Evolutionary conservation across 139 green algal species (phyloP), one percentile per base, ranked within the genome.

Genomic region (Micromonas commoda): DNA sequence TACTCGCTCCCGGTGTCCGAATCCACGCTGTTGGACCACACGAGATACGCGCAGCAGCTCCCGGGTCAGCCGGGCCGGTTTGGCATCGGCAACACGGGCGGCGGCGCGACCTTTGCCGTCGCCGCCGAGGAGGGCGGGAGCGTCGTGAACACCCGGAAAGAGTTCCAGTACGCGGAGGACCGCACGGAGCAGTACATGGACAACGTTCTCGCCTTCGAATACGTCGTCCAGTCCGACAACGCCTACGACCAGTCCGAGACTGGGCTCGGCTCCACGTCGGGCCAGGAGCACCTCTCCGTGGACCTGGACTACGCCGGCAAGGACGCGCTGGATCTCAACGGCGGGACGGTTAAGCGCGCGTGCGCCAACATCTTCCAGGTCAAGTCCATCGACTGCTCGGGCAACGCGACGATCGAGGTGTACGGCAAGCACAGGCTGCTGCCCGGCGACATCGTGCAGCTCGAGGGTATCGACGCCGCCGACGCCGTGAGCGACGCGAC

Each of bases 111-210:
- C 20, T 63, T 63, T 21, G 52, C 52, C 19, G 19, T 63, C 21
- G 20, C 20, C 52, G 52, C 52, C 21, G 52, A 63, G 24, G 37
- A 63, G 20, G 69, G 69, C 69, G 69, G 69, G 6, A 28, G 24
- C n/a, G n/a, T 64, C 34, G 13, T 23, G 19, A 29, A 34, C 3
- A 33, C 51, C 6, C 69, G 69, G 34, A 26, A 35, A 34, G 69
- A 76, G 37, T 21, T 32, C 16, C 69, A 76, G 35, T 64, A 60
- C 21, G 3, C 4, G 3, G 69, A 76, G 69, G 69, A 76, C 19
- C 69, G 69, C 34, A n/a, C 5, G 4, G 69, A 76, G 35, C 69
- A 76, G 37, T 64, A 26, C 37, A 76, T 76, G 69, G 69, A 76
- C 69, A 76, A 76, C 69, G n/a, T 63, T 3, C 69, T 76, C 20